Percentiles rank a stretch among this genome's conserved stretches.
phyloP scores from a whole-genome alignment of 768 basidiomycete species.

The Tephrocybe sp. region DNA sequence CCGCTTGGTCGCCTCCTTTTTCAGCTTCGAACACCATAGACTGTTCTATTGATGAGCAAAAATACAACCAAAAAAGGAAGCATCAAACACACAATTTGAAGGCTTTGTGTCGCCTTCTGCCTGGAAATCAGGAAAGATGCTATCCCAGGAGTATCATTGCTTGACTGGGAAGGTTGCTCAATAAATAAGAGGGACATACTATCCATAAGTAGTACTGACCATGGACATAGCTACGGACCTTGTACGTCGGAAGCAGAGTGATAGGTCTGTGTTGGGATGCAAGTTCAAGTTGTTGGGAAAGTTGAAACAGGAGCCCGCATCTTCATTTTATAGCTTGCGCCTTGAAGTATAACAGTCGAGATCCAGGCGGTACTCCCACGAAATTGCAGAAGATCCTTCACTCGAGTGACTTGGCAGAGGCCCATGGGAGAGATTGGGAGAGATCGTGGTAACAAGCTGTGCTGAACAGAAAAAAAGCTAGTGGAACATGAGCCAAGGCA shows the following conservation, averaged over 20 bases:
- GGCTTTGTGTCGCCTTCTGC: slow-evolving; percentile 9
- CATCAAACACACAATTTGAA: slow-evolving; percentile 7
- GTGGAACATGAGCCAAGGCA: background rate
- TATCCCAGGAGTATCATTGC: background rate
- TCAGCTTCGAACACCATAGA: too few species aligned
- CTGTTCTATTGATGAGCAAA: slow-evolving; percentile 3
- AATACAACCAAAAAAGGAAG: background rate
- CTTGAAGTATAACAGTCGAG: background rate
- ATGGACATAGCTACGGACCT: too few species aligned
- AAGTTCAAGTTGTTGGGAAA: slow-evolving; percentile 4
- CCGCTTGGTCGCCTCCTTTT: slow-evolving; percentile 5
- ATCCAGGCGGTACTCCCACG: slow-evolving; percentile 13
- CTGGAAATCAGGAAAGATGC: slow-evolving; percentile 5
- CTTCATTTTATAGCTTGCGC: slow-evolving; percentile 11
- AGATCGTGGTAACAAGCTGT: slow-evolving; percentile 6
- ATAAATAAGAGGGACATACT: background rate
- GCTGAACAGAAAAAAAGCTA: slow-evolving; percentile 1
- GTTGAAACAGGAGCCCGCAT: background rate
- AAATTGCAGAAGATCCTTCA: slow-evolving; percentile 1
- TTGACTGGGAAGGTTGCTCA: slow-evolving; percentile 1
- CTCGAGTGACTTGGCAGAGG: slow-evolving; percentile 1
- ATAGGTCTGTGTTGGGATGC: too few species aligned
- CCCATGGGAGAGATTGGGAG: background rate
- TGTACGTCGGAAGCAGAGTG: too few species aligned
- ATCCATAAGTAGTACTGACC: background rate